phyloP scores from a whole-genome alignment of 768 basidiomycete genomes.

The Leucocoprinus sp. region DNA sequence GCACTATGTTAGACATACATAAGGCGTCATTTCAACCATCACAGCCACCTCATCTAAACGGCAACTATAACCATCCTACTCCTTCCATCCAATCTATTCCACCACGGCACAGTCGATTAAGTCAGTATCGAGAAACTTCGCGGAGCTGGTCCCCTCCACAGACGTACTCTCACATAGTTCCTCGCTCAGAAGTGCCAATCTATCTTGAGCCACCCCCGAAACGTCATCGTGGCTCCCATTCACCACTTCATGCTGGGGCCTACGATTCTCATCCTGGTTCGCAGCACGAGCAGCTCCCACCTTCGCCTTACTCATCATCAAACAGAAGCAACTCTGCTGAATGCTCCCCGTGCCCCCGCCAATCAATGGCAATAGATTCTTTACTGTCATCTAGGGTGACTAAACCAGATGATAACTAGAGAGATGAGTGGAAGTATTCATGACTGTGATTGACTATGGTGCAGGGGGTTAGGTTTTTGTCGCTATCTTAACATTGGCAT shows the following conservation, averaged over 20 bases:
- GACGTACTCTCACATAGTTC: conserved; percentile 22
- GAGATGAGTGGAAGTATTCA: conserved; percentile 27
- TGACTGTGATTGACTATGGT: conserved; percentile 21
- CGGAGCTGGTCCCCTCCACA: conserved; percentile 34
- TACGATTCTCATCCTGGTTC: conserved; percentile 30
- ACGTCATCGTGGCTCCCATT: conserved; percentile 55
- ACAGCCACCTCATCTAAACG: conserved; percentile 18
- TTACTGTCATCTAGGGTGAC: conserved; percentile 47
- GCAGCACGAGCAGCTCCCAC: conserved; percentile 43
- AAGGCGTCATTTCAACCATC: conserved; percentile 24
- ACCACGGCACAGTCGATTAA: conserved; percentile 23
- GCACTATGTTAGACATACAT: conserved; percentile 60
- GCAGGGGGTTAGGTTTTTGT: background rate
- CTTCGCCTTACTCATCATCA: conserved; percentile 69
- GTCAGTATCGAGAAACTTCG: conserved; percentile 25
- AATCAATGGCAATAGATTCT: conserved; percentile 76
- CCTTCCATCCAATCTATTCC: conserved; percentile 30
- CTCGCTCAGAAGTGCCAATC: conserved; percentile 26
- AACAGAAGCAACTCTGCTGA: conserved; percentile 57
- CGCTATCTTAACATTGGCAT: conserved; percentile 2
- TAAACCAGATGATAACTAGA: too few species aligned
- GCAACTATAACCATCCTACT: conserved; percentile 31
- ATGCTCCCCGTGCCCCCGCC: conserved; percentile 62
- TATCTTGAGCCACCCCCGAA: conserved; percentile 41
- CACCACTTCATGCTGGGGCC: conserved; percentile 37